Evolutionary conservation across 2,329 filamentous ascomycete genomes (phyloP).

Genomic region (Triangularia setosa): DNA sequence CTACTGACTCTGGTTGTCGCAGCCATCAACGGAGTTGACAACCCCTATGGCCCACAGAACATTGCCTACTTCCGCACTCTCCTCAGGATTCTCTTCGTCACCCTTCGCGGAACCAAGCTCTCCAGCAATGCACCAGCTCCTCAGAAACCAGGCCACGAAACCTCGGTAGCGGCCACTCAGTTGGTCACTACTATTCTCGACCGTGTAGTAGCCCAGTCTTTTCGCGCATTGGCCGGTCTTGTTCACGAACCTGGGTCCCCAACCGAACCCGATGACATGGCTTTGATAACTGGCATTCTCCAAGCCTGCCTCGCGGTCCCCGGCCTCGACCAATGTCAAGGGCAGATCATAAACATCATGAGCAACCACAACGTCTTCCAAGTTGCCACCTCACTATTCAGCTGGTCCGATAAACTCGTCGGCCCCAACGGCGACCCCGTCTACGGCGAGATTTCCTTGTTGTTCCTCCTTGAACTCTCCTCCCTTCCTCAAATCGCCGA

Average conservation of each 20-base stretch:
- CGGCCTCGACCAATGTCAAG: slow-evolving; percentile 66
- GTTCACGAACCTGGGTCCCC: slow-evolving; percentile 70
- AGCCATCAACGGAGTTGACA: slow-evolving; percentile 51
- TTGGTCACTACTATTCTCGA: slow-evolving; percentile 76
- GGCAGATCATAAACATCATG: slow-evolving; percentile 68
- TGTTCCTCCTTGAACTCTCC: slow-evolving; percentile 85
- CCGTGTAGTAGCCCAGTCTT: slow-evolving; percentile 73
- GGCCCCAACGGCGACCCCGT: slow-evolving; percentile 73
- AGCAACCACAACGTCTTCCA: slow-evolving; percentile 69
- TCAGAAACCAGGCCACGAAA: slow-evolving; percentile 29
- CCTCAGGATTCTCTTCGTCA: slow-evolving; percentile 79
- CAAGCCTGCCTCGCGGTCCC: slow-evolving; percentile 80
- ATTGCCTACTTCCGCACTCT: slow-evolving; percentile 76
- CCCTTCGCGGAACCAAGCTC: slow-evolving; percentile 62
- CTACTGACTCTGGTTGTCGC: slow-evolving; percentile 49
- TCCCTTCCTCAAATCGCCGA: slow-evolving; percentile 78
- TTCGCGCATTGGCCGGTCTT: slow-evolving; percentile 74
- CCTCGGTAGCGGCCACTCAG: slow-evolving; percentile 48
- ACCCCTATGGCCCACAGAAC: slow-evolving; percentile 49
- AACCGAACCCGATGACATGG: slow-evolving; percentile 74
- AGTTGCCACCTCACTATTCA: slow-evolving; percentile 82
- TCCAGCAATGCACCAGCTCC: slow-evolving; percentile 31
- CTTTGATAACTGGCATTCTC: slow-evolving; percentile 80
- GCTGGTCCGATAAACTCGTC: slow-evolving; percentile 83
- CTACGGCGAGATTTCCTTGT: slow-evolving; percentile 86